A percentile compares a stretch with the other conserved stretches of the same genome.
These are phyloP conservation scores for Talaromyces stipitatus DNA, from an alignment of 495 filamentous ascomycete species.

Conservation along the genomic window DNA sequence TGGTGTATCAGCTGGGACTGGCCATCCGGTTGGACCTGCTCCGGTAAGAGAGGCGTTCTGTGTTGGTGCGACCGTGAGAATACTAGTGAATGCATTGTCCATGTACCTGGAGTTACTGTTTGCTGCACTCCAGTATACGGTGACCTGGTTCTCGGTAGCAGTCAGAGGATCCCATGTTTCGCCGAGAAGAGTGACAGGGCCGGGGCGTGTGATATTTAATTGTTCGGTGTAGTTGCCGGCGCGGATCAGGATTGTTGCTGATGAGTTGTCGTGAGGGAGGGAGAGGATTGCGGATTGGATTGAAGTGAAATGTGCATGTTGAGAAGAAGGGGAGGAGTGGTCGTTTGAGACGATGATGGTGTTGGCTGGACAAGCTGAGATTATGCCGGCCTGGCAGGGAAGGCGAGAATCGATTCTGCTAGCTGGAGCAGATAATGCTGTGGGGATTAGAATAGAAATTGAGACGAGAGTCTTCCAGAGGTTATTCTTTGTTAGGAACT, in stretches of 20 bases:
- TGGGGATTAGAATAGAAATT: not conserved
- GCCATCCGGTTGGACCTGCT: slow-evolving; percentile 45
- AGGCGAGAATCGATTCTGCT: not conserved
- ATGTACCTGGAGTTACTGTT: slow-evolving; percentile 20
- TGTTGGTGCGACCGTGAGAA: slow-evolving; percentile 48
- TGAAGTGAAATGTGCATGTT: slow-evolving; percentile 32
- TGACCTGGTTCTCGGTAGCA: slow-evolving; percentile 38
- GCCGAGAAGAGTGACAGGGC: slow-evolving; percentile 47
- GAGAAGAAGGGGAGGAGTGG: not conserved
- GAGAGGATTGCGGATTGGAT: slow-evolving; percentile 47
- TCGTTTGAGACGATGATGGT: slow-evolving; percentile 40
- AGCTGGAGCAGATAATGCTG: not conserved
- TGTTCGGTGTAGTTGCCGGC: slow-evolving; percentile 51
- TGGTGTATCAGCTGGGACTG: slow-evolving; percentile 48
- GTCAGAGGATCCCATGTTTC: slow-evolving; percentile 34
- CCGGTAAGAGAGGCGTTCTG: slow-evolving; percentile 49
- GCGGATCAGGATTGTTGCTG: slow-evolving; percentile 46
- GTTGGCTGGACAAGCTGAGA: slow-evolving; percentile 35
- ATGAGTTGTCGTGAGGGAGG: slow-evolving; percentile 40
- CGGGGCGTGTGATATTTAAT: slow-evolving; percentile 50
- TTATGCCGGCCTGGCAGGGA: slow-evolving; percentile 14
- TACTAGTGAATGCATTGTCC: slow-evolving; percentile 52
- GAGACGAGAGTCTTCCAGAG: not conserved
- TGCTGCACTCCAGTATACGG: slow-evolving; percentile 39
- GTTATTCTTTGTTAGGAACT: not conserved